Evolutionary conservation across 345 rosid species (phyloP).

Genomic region (Populus euphratica): DNA sequence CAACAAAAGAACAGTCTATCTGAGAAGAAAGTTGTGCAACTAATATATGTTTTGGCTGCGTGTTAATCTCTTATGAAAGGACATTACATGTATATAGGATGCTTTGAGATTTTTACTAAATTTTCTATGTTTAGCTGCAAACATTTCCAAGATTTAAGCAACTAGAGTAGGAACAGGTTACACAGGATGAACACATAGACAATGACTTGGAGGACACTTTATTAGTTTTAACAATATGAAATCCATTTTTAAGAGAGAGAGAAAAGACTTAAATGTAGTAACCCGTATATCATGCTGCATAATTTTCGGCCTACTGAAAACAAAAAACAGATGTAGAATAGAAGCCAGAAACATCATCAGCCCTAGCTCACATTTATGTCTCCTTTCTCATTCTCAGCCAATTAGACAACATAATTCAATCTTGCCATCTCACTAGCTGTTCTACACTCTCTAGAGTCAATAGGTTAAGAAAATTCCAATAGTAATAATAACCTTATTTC

Average conservation of each 20-base stretch:
- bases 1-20: background rate
- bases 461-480: too few species aligned
- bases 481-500: background rate
- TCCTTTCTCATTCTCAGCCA: background rate
- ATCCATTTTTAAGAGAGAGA: too few species aligned
- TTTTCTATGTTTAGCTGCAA: too few species aligned
- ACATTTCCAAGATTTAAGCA: too few species aligned
- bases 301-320: background rate
- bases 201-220: too few species aligned
- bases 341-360: background rate
- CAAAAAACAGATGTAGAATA: background rate
- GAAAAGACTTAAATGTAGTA: too few species aligned
- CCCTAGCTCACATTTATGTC: background rate
- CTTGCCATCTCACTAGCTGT: too few species aligned
- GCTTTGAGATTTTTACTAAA: too few species aligned
- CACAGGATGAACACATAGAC: too few species aligned
- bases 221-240: too few species aligned
- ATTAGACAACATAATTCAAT: background rate
- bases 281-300: background rate
- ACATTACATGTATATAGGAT: background rate
- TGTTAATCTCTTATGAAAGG: background rate
- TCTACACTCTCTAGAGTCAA: too few species aligned
- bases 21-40: background rate
- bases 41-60: background rate
- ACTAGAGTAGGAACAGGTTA: too few species aligned